Evolutionary conservation across 805 yeast species (phyloP).

Genomic region (Candida parachauliodes): DNA sequence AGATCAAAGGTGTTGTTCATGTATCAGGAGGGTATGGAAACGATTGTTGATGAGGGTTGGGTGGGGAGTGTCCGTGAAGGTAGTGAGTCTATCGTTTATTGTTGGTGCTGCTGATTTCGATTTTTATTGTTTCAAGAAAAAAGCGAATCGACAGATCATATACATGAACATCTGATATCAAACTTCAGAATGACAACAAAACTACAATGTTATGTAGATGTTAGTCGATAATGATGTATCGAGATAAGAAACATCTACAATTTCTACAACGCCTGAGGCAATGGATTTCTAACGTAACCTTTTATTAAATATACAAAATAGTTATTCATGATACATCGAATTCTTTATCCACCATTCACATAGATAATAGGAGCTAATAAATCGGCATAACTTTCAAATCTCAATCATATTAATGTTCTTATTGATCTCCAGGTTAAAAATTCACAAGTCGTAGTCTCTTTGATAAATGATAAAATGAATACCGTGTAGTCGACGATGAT

Average conservation of each 20-base stretch:
- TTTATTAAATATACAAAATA: conserved; percentile 5
- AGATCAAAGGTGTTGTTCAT: conserved; percentile 11
- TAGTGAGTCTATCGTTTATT: not conserved
- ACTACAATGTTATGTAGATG: no score
- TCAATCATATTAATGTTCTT: no score
- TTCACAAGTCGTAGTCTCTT: not conserved
- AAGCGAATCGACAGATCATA: conserved; percentile 3
- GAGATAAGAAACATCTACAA: not conserved
- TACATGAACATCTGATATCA: no score
- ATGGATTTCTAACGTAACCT: conserved; percentile 5
- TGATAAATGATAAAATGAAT: not conserved
- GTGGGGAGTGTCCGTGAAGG: not conserved
- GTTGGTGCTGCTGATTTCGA: conserved; percentile 6
- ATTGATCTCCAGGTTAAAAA: not conserved
- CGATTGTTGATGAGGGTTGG: not conserved
- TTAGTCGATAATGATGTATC: no score
- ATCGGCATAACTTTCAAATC: no score
- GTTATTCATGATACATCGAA: conserved; percentile 1
- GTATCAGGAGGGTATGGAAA: not conserved
- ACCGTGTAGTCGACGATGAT: not conserved
- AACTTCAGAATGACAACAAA: no score
- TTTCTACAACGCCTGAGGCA: not conserved
- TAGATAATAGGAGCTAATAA: no score
- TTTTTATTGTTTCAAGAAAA: conserved; percentile 6
- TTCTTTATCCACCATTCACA: not conserved